Conservation (phyloP, 148 eudicot genomes). For the Silene conica region DNA sequence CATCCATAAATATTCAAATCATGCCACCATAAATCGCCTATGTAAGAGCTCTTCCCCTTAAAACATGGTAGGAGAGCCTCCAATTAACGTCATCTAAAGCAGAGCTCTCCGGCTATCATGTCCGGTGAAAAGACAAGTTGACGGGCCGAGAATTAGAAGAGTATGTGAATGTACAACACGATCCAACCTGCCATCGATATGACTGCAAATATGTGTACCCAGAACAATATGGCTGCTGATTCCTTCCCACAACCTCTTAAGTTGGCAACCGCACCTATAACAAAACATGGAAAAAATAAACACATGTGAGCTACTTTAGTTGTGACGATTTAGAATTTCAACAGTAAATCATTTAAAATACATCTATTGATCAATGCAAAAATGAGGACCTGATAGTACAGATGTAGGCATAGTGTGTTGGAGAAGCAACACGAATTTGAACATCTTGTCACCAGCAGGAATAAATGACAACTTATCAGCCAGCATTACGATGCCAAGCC, state of each 20-base stretch:
- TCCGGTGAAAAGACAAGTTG: background rate
- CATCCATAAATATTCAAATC: too few species aligned
- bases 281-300: background rate
- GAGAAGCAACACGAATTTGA: conserved; percentile 88
- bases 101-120: background rate
- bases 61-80: background rate
- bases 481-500: conserved; percentile 83
- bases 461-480: conserved; percentile 91
- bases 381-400: conserved; percentile 72
- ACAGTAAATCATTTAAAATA: too few species aligned
- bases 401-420: conserved; percentile 99
- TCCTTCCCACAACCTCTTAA: conserved; percentile 95
- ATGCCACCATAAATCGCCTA: too few species aligned
- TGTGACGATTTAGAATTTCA: too few species aligned
- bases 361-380: too few species aligned
- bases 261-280: conserved; percentile 85
- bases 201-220: conserved; percentile 96
- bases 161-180: conserved; percentile 65
- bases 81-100: background rate
- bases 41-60: background rate
- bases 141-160: conserved; percentile 41
- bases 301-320: background rate
- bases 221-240: conserved; percentile 86
- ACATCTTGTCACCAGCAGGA: conserved; percentile 94
- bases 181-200: conserved; percentile 95